Evolutionary conservation across 257 asterid species (phyloP).

Genomic region (Cruciata laevipes): DNA sequence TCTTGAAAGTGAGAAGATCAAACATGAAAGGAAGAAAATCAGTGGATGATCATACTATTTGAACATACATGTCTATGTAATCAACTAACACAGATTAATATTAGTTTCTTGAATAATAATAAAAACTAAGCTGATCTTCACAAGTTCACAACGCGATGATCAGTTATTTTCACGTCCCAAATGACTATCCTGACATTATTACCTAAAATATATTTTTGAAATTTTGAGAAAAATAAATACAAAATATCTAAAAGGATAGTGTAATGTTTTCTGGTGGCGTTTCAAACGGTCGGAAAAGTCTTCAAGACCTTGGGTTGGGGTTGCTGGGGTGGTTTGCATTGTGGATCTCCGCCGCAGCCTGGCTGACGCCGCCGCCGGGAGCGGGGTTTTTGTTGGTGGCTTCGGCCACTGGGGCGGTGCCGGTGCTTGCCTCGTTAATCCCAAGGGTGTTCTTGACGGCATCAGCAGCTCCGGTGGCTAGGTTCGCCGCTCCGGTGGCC

Average conservation of each 20-base stretch:
- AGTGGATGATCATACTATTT: no score
- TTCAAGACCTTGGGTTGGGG: constrained; percentile 4
- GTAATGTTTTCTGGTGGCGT: neutral
- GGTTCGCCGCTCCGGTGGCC: constrained; percentile 31
- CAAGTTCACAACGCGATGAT: no score
- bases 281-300: neutral
- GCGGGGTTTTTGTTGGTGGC: neutral
- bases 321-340: neutral
- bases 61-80: no score
- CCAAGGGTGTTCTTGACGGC: constrained; percentile 29
- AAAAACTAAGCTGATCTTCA: neutral
- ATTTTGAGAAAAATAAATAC: no score
- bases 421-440: neutral
- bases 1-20: no score
- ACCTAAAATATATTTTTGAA: neutral
- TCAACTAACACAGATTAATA: neutral
- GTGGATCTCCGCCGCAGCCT: neutral
- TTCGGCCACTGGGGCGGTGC: neutral
- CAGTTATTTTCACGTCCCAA: neutral
- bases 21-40: no score
- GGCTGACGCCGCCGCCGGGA: constrained; percentile 21
- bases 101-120: no score
- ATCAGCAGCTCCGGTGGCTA: constrained; percentile 32
- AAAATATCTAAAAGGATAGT: neutral
- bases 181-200: neutral